These are phyloP conservation scores for Punctularia strigosozonata DNA, from an alignment of 768 basidiomycete species.

Conservation along the genomic window DNA sequence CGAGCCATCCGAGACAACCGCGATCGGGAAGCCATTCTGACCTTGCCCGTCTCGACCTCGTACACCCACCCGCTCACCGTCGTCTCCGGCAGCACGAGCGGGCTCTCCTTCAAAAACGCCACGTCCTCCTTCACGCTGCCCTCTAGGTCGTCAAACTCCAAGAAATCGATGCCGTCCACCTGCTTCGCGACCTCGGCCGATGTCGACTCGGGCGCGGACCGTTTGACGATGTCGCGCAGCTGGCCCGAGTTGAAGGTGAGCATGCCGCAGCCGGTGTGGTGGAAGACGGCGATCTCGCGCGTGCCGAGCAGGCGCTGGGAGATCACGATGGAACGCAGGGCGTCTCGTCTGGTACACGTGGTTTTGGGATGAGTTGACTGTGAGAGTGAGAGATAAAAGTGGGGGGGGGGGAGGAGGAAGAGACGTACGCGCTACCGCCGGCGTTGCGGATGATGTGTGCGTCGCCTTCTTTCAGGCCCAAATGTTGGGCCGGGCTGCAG, in stretches of 20 bases:
- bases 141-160: conserved; percentile 41
- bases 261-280: conserved; percentile 70
- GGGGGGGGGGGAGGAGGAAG: neutral
- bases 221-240: conserved; percentile 38
- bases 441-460: conserved; percentile 68
- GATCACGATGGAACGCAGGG: conserved; percentile 54
- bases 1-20: too few species aligned
- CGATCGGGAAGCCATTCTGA: too few species aligned
- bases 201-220: conserved; percentile 23
- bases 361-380: neutral
- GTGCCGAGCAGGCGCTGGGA: conserved; percentile 67
- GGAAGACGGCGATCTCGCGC: conserved; percentile 53
- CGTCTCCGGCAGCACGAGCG: conserved; percentile 41
- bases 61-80: conserved; percentile 58
- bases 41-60: conserved; percentile 51
- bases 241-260: conserved; percentile 42
- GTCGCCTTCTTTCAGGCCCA: conserved; percentile 55
- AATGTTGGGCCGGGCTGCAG: conserved; percentile 39
- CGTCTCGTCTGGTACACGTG: conserved; percentile 35
- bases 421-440: conserved; percentile 49
- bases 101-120: conserved; percentile 40
- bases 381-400: neutral
- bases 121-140: conserved; percentile 48
- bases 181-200: conserved; percentile 11
- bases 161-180: conserved; percentile 39